Base-by-base conservation (phyloP, 805 yeast genomes). In the Yarrowia yakushimensis region DNA sequence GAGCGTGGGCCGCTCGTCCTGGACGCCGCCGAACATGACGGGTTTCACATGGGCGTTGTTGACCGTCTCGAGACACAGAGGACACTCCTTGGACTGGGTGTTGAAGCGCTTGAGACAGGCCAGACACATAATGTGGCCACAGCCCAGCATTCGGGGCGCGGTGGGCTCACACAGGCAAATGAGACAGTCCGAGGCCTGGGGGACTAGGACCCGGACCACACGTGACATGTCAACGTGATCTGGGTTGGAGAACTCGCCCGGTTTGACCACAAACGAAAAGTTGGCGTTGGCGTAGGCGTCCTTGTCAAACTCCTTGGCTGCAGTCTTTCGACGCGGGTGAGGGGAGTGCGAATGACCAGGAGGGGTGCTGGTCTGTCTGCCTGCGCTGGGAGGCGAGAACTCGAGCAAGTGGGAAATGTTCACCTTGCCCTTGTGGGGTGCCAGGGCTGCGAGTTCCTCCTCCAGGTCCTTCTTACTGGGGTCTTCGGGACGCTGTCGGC, bases 111-210 rank as follows among this genome's bases (percentile, higher is more conserved):
- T 72, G 30, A 93, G 73, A 72, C 99, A 94, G 13, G 91, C 83
- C 62, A 83, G 79, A 71, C 99, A 94, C 69, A 94, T 83, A 15
- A 91, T 81, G 71, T 94, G 99, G 5, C 99, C 99, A 76, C 99
- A 94, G 12, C 85, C 81, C 28, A 90, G 85, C 98, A 94, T 96
- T 62, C 98, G 78, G 2, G 99, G 97, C 0, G 97, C 97, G 17
- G 88, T 82, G 13, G 94, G 88, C 57, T 90, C 96, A 31, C 86
- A 81, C 13, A 94, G 77, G 72, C 99, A 94, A 27, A 94, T 93
- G 0, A 99, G 98, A 71, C 99, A 94, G 37, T 85, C 85, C 23
- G 79, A 72, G 1, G 87, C 86, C 64, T 81, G 82, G 13, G 93
- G 87, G 0, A 84, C 86, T n/a, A 90, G 71, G 6, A 93, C 90